Percentiles rank a stretch among this genome's conserved stretches.
Evolutionary conservation across 805 yeast species (phyloP).

Genomic region (Lipomyces starkeyi): DNA sequence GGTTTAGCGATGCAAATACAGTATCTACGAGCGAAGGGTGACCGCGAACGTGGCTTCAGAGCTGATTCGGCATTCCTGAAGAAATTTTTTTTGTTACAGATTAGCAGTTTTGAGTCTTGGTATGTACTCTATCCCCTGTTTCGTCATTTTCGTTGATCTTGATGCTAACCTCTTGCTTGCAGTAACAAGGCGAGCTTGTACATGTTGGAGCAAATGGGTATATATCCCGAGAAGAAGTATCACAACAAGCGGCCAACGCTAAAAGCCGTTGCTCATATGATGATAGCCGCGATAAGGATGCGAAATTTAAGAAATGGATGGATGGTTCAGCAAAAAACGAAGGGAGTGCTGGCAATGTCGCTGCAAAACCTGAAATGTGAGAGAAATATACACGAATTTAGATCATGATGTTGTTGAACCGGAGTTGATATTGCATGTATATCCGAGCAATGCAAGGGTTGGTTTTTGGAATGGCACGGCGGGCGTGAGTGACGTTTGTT

Average conservation of each 20-base stretch:
- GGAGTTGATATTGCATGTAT: background rate
- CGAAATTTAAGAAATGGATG: slow-evolving; percentile 38
- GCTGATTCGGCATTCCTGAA: slow-evolving; percentile 47
- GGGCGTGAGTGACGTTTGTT: background rate
- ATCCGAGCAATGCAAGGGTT: background rate
- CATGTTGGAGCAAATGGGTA: slow-evolving; percentile 43
- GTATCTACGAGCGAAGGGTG: slow-evolving; percentile 36
- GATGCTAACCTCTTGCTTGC: slow-evolving; percentile 3
- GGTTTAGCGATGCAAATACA: slow-evolving; percentile 37
- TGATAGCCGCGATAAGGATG: slow-evolving; percentile 45
- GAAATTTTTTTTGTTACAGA: slow-evolving; percentile 42
- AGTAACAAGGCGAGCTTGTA: slow-evolving; percentile 42
- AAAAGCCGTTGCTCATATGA: slow-evolving; percentile 41
- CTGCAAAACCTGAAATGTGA: background rate
- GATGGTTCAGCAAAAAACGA: slow-evolving; percentile 12
- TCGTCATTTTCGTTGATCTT: background rate
- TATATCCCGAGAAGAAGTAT: slow-evolving; percentile 41
- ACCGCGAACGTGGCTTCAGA: slow-evolving; percentile 38
- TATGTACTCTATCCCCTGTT: slow-evolving; percentile 8
- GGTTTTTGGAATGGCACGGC: background rate
- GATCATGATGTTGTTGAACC: background rate
- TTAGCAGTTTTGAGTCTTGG: slow-evolving; percentile 43
- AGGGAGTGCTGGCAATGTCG: background rate
- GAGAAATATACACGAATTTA: background rate
- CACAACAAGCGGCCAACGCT: slow-evolving; percentile 34